These are phyloP conservation scores for Amanita inopinata DNA, from an alignment of 768 basidiomycete genomes.

Conservation along the genomic window DNA sequence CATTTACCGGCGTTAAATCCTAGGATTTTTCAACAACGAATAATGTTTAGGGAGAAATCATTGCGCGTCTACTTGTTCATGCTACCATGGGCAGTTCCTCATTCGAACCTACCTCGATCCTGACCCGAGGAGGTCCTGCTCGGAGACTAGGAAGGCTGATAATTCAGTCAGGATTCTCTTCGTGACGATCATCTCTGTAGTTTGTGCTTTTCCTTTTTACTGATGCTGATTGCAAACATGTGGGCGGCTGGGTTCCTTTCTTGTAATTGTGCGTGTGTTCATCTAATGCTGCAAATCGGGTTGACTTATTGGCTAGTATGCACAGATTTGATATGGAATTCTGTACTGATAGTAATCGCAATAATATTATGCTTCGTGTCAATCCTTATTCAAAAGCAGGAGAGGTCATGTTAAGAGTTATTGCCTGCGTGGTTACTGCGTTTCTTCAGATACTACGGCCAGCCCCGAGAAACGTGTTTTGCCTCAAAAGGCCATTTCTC, in stretches of 20 bases:
- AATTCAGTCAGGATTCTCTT: constrained; percentile 1
- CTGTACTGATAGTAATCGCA: neutral
- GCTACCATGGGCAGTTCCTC: constrained; percentile 27
- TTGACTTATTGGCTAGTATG: neutral
- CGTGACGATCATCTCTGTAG: neutral
- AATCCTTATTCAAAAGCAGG: no score
- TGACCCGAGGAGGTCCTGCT: neutral
- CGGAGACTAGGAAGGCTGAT: constrained; percentile 1
- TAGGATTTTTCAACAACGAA: neutral
- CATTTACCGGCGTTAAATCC: neutral
- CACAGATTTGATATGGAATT: neutral
- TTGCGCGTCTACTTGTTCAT: constrained; percentile 70
- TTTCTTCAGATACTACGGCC: no score
- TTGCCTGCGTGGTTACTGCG: no score
- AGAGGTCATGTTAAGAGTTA: no score
- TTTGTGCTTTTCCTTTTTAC: neutral
- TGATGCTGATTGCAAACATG: neutral
- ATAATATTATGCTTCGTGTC: no score
- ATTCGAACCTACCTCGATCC: neutral
- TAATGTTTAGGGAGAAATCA: constrained; percentile 58
- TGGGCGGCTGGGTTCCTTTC: no score
- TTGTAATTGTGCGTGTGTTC: neutral
- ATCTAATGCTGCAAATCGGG: neutral
- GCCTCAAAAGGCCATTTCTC: no score
- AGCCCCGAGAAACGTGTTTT: no score